Conservation (phyloP, 78 protist species). For the Dictyostelium intermedium region DNA sequence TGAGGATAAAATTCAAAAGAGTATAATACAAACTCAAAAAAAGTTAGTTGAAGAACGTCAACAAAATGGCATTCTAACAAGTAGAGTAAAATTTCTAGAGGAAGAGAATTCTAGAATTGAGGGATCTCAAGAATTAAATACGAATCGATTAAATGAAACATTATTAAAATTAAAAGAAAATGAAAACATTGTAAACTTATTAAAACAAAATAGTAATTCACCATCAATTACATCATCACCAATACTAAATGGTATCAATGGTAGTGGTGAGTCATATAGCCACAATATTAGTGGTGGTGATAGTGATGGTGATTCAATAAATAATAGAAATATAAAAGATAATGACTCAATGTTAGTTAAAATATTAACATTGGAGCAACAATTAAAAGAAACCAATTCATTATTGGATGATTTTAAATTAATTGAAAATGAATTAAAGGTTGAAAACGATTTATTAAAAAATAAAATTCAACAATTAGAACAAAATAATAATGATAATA, state of each 20-base stretch:
- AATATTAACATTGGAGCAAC: neutral
- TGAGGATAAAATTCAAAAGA: constrained; percentile 9
- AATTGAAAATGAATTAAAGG: neutral
- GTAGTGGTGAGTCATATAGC: neutral
- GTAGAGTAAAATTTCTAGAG: neutral
- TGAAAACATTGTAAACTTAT: neutral
- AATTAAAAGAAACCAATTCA: neutral
- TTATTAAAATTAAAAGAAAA: neutral
- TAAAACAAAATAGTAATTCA: neutral
- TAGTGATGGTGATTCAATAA: neutral
- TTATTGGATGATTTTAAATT: neutral
- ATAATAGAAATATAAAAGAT: neutral
- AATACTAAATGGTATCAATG: neutral
- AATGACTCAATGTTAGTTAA: neutral
- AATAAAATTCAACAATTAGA: neutral
- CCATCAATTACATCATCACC: neutral
- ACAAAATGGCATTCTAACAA: neutral
- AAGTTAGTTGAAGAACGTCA: constrained; percentile 44
- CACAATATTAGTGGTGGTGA: neutral
- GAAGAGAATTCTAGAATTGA: neutral
- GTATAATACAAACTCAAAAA: constrained; percentile 18
- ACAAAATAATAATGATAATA: neutral
- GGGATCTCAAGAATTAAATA: constrained; percentile 5
- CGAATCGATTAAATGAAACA: neutral
- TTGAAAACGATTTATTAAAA: neutral